phyloP scores from a whole-genome alignment of 2,329 filamentous ascomycete species.

The Nakataea oryzae region DNA sequence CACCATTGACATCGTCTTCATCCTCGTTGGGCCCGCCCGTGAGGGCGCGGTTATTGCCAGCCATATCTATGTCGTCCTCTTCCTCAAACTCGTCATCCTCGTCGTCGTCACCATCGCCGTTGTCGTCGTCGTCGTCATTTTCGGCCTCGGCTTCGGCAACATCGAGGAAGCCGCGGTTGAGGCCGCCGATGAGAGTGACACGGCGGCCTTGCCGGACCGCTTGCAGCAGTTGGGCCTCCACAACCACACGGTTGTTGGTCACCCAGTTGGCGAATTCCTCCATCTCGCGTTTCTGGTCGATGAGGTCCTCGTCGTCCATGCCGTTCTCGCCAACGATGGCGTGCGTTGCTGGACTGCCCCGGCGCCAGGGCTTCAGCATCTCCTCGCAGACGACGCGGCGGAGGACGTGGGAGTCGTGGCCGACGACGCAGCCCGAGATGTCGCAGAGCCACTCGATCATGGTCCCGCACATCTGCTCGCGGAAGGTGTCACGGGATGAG shows the following conservation, averaged over 20 bases:
- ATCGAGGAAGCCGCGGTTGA: not conserved
- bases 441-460: conserved; percentile 95
- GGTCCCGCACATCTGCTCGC: conserved; percentile 97
- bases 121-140: conserved; percentile 17
- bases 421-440: conserved; percentile 81
- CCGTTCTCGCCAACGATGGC: conserved; percentile 66
- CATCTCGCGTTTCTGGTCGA: conserved; percentile 34
- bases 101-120: conserved; percentile 13
- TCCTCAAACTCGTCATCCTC: conserved; percentile 18
- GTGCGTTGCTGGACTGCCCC: conserved; percentile 76
- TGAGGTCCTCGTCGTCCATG: conserved; percentile 68
- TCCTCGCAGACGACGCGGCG: conserved; percentile 82
- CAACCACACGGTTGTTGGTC: not conserved
- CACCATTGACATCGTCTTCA: conserved; percentile 30
- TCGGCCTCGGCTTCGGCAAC: conserved; percentile 26
- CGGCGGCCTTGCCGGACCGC: not conserved
- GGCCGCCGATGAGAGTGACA: not conserved
- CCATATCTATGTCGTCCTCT: conserved; percentile 8
- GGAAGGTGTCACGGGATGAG: conserved; percentile 86
- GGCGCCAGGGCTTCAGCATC: conserved; percentile 76
- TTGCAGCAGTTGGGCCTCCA: not conserved
- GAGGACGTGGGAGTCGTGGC: conserved; percentile 67
- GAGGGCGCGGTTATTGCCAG: not conserved
- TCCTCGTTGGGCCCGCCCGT: conserved; percentile 19
- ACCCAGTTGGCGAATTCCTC: conserved; percentile 8